These are phyloP conservation scores for Metschnikowia drakensbergensis DNA, from an alignment of 805 yeast genomes.

Conservation along the genomic window DNA sequence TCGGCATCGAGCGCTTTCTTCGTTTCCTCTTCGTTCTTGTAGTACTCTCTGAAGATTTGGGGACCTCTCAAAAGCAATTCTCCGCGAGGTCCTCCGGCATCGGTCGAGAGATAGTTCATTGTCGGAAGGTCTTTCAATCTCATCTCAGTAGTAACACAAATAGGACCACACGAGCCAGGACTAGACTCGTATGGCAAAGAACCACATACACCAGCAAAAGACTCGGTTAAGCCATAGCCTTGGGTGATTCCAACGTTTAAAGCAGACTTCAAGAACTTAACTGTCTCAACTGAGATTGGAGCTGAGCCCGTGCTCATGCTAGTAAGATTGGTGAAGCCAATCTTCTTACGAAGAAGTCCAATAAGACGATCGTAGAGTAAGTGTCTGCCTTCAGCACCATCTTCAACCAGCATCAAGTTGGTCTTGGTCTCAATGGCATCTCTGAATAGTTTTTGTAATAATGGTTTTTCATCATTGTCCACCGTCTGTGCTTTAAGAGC, in stretches of 20 bases:
- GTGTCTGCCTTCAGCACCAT: constrained; percentile 35
- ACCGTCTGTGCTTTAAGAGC: constrained; percentile 21
- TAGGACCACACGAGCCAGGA: constrained; percentile 26
- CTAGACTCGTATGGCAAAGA: constrained; percentile 18
- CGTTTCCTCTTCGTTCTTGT: constrained; percentile 26
- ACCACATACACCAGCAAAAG: constrained; percentile 23
- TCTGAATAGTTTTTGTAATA: constrained; percentile 26
- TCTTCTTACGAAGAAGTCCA: constrained; percentile 27
- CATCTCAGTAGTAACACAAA: constrained; percentile 18
- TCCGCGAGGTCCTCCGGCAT: constrained; percentile 27
- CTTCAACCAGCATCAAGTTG: constrained; percentile 33
- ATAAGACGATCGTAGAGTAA: constrained; percentile 33
- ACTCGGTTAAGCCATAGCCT: constrained; percentile 35
- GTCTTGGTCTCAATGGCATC: constrained; percentile 29
- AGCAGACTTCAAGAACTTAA: constrained; percentile 23
- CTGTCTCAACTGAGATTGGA: constrained; percentile 21
- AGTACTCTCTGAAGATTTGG: constrained; percentile 24
- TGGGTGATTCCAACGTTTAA: constrained; percentile 26
- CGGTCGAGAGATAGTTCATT: constrained; percentile 22
- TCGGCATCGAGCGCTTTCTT: constrained; percentile 17
- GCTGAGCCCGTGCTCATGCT: constrained; percentile 27
- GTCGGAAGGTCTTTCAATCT: constrained; percentile 23
- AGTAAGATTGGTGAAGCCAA: constrained; percentile 29
- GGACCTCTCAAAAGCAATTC: constrained; percentile 27
- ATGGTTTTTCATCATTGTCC: constrained; percentile 30